Conservation (phyloP, 2,329 filamentous ascomycete species). For the Phialophora expanda region DNA sequence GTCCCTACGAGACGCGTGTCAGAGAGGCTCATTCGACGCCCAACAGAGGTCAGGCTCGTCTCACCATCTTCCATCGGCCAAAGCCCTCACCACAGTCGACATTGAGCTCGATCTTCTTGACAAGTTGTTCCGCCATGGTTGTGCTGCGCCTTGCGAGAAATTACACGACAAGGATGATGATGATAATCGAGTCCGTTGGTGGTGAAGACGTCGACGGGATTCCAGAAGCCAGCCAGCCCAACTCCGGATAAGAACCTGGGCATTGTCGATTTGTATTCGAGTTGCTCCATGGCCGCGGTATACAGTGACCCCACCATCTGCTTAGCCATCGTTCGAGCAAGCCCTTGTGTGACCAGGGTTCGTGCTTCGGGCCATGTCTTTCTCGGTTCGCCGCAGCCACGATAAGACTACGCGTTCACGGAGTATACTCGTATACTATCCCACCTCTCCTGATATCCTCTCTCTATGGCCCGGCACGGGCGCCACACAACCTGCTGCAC, state of each 20-base stretch:
- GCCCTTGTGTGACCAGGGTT: not conserved
- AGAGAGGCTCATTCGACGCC: slow-evolving; percentile 18
- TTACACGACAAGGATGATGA: not conserved
- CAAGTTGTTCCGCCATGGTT: not conserved
- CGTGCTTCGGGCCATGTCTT: not conserved
- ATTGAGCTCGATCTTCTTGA: not conserved
- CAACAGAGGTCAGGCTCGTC: slow-evolving; percentile 42
- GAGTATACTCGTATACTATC: not conserved
- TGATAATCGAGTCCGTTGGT: not conserved
- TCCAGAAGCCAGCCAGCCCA: not conserved
- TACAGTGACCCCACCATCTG: not conserved
- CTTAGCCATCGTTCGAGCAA: not conserved
- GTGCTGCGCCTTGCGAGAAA: not conserved
- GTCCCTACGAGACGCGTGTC: slow-evolving; percentile 46
- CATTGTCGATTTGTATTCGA: not conserved
- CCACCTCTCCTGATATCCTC: not conserved
- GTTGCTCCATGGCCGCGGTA: not conserved
- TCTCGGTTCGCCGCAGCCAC: not conserved
- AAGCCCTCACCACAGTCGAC: slow-evolving; percentile 54
- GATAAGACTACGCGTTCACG: not conserved
- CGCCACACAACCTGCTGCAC: not conserved
- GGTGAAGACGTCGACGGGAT: not conserved
- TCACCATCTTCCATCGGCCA: slow-evolving; percentile 42
- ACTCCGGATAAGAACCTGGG: not conserved
- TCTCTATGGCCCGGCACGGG: not conserved